These are phyloP conservation scores for Candida neerlandica DNA, from an alignment of 1,139 yeast genomes.

Conservation along the genomic window DNA sequence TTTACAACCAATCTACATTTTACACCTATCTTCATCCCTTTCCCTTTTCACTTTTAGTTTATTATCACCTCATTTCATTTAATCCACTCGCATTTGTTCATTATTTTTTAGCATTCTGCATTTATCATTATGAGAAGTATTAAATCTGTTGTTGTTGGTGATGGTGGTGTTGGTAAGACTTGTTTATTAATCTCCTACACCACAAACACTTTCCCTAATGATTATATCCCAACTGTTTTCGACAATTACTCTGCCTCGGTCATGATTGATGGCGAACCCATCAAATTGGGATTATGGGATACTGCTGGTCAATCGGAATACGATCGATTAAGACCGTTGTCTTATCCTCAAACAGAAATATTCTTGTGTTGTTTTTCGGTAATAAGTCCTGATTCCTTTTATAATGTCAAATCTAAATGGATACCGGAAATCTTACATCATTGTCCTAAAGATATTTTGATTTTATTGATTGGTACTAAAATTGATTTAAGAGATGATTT, in stretches of 20 bases:
- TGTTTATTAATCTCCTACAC: constrained; percentile 90
- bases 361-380: constrained; percentile 94
- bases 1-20: too few relatives aligned
- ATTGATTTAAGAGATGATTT: constrained; percentile 82
- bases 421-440: constrained; percentile 98
- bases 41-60: background rate
- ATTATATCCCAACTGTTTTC: constrained; percentile 87
- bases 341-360: constrained; percentile 96
- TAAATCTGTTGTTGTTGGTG: constrained; percentile 95
- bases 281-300: constrained; percentile 92
- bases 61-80: background rate
- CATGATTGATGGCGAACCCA: constrained; percentile 98
- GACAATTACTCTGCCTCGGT: constrained; percentile 98
- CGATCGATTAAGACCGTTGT: constrained; percentile 93
- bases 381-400: constrained; percentile 96
- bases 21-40: too few relatives aligned
- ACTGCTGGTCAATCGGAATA: constrained; percentile 99
- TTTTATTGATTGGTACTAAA: constrained; percentile 84
- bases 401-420: constrained; percentile 98
- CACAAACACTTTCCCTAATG: constrained; percentile 84
- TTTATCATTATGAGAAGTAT: constrained; percentile 69
- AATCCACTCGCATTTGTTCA: background rate
- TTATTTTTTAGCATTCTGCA: too few relatives aligned
- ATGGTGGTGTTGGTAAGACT: constrained; percentile 97
- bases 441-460: constrained; percentile 81